Base-by-base conservation (phyloP, 2,329 filamentous ascomycete species). In the Pseudopithomyces chartarum region DNA sequence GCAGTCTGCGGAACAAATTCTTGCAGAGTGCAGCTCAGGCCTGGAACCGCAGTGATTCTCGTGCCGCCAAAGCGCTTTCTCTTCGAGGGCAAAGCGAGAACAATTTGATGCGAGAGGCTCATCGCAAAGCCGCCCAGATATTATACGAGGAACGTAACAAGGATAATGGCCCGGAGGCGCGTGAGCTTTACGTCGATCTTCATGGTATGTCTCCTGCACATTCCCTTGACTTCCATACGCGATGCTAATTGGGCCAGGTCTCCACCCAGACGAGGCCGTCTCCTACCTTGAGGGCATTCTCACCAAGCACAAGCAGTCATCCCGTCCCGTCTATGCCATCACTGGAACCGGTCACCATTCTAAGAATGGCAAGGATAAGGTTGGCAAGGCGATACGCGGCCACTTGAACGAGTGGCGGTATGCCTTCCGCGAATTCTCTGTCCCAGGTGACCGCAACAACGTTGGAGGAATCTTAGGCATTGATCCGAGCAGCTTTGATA, bases 351-450 rank as follows among this genome's bases (percentile, higher is more conserved):
- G 94, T 3, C 93, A 98, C 71, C 95, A 99, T 78, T 96, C 91
- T 75, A 98, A 98, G 81, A 97, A 97, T 72, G 94, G 95, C 68
- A 98, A 98, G 76, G 95, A 99, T 78, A 99, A 99, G 79, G 91
- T 99, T 34, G 94, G 94, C 71, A 97, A 96, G 78, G 92, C 93
- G 1, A 88, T 98, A 60, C 89, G 95, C 53, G 87, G 85, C 64
- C 98, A 96, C 79, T 81, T 99, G 54, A 96, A 94, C 71, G 94
- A 98, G 74, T 97, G 93, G 92, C 87, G 91, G 60, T 99, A 97
- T 73, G 90, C 91, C 0, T 99, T 94, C 78, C 89, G 94, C 53
- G 95, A 99, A 77, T 99, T 99, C 77, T 95, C 90, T 36, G 93
- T 97, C 10, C 92, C 93, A 2, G 94, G 94, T n/a, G 95, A 98